Conservation (phyloP, 805 yeast genomes). For the Candida oleophila region DNA sequence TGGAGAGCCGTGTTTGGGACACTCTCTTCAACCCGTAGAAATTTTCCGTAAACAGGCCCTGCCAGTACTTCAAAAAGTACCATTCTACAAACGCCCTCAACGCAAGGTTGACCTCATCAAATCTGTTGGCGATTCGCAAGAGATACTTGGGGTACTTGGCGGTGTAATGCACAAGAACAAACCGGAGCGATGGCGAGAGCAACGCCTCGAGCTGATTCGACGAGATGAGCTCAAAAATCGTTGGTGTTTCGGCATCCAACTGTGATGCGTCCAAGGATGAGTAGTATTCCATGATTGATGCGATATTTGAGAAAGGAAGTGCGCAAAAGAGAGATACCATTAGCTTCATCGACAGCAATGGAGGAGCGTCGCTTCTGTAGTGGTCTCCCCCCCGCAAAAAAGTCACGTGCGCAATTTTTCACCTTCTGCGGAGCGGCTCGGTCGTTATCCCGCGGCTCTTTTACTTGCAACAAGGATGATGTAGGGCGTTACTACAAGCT, state of each 20-base stretch:
- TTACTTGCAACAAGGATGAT: too few species aligned
- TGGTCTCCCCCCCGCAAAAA: too few species aligned
- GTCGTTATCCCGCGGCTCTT: too few species aligned
- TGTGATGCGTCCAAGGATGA: conserved; percentile 76
- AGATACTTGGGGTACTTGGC: conserved; percentile 71
- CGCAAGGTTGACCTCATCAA: conserved; percentile 72
- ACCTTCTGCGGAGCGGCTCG: too few species aligned
- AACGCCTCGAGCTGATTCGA: conserved; percentile 74
- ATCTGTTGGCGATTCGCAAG: conserved; percentile 59
- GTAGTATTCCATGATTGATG: conserved; percentile 69
- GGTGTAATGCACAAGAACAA: conserved; percentile 77
- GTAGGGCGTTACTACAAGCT: too few species aligned
- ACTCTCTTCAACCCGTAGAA: conserved; percentile 85
- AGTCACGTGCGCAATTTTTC: too few species aligned
- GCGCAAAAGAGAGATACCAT: too few species aligned
- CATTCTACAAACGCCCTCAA: conserved; percentile 68
- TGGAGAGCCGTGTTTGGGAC: conserved; percentile 33
- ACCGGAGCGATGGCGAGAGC: conserved; percentile 79
- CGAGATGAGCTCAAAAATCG: conserved; percentile 84
- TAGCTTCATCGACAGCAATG: too few species aligned
- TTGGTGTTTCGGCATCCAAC: conserved; percentile 74
- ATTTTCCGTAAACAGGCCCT: conserved; percentile 84
- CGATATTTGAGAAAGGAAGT: too few species aligned
- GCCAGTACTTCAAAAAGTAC: conserved; percentile 69
- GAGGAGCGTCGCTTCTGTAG: too few species aligned